Evolutionary conservation across 306 rosid genomes (phyloP).

Genomic region (Vigna angularis): DNA sequence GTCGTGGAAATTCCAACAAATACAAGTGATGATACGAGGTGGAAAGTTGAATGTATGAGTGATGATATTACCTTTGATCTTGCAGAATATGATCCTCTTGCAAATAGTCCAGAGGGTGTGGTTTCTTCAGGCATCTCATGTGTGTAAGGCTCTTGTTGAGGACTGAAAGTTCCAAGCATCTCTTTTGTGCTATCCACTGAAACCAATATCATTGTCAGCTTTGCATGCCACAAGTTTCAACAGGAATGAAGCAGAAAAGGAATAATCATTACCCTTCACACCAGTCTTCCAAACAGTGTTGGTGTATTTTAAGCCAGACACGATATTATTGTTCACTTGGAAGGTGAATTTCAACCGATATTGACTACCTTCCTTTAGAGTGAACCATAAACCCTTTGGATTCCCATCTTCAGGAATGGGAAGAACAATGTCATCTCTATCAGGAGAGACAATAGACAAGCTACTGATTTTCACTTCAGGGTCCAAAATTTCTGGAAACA

Average conservation of each 20-base stretch:
- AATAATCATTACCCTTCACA: conserved; percentile 64
- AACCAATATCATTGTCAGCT: conserved; percentile 22
- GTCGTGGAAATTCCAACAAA: no score
- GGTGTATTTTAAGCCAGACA: conserved; percentile 89
- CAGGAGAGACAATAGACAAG: conserved; percentile 72
- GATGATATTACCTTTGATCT: conserved; percentile 65
- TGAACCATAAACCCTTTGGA: conserved; percentile 91
- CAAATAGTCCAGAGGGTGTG: conserved; percentile 90
- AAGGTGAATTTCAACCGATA: conserved; percentile 77
- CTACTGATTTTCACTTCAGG: conserved; percentile 87
- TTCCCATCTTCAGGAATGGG: conserved; percentile 77
- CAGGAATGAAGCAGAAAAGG: neutral
- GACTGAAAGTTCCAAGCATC: conserved; percentile 96
- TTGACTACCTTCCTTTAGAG: conserved; percentile 90
- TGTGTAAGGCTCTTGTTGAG: conserved; percentile 79
- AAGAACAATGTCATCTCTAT: conserved; percentile 75
- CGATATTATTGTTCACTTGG: conserved; percentile 82
- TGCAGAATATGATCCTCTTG: conserved; percentile 89
- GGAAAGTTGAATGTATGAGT: no score
- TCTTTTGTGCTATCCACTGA: conserved; percentile 87
- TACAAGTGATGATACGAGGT: no score
- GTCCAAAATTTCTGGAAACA: conserved; percentile 66
- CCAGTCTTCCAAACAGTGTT: conserved; percentile 92
- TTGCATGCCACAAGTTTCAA: neutral
- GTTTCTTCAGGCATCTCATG: conserved; percentile 87